A percentile compares a stretch with the other conserved stretches of the same genome.
Evolutionary conservation across 208 protist genomes (phyloP).

Genomic region (Acanthamoeba lenticulata): DNA sequence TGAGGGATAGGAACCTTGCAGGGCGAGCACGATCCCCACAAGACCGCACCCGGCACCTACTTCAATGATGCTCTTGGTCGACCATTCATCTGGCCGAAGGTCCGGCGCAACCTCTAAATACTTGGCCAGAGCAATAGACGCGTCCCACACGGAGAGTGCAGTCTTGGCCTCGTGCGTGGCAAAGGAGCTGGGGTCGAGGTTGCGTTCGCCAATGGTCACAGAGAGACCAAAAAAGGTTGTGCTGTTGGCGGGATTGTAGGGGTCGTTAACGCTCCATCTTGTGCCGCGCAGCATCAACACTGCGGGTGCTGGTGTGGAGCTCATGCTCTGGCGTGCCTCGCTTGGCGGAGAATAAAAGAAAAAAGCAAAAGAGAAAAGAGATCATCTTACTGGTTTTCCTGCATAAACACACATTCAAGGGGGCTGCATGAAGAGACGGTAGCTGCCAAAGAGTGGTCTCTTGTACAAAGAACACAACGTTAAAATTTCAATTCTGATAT

Average conservation of each 20-base stretch:
- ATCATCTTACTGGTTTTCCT: too few species aligned
- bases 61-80: constrained; percentile 32
- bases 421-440: too few species aligned
- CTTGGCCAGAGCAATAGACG: constrained; percentile 59
- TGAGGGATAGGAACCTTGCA: not conserved
- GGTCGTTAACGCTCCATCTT: constrained; percentile 38
- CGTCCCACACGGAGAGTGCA: constrained; percentile 9
- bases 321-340: not conserved
- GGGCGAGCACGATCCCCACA: constrained; percentile 47
- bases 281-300: constrained; percentile 30
- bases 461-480: too few species aligned
- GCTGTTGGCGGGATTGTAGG: not conserved
- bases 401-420: too few species aligned
- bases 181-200: not conserved
- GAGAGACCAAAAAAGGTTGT: not conserved
- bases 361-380: not conserved
- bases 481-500: not conserved
- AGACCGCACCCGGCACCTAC: constrained; percentile 59
- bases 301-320: not conserved
- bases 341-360: not conserved
- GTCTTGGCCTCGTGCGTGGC: constrained; percentile 55
- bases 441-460: too few species aligned
- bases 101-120: constrained; percentile 10
- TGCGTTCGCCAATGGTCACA: not conserved
- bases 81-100: not conserved